Evolutionary conservation across 2,329 filamentous ascomycete genomes (phyloP), one percentile per base, ranked within the genome.

Genomic region (Colletotrichum agaves): DNA sequence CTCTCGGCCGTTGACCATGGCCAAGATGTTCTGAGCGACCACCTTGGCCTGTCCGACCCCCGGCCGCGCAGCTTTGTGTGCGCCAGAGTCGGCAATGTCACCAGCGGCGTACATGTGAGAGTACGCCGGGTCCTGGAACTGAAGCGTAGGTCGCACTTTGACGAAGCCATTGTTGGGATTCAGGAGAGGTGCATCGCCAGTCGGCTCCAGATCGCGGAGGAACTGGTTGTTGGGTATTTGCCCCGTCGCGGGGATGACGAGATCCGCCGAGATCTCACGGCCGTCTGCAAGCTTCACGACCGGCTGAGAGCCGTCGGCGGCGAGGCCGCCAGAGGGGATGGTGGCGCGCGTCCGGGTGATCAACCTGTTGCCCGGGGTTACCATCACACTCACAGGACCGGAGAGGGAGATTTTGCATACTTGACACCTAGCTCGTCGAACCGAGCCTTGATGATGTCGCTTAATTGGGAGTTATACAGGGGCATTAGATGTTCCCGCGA

Each of bases 21-120:
- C 72, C 11, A 84, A 56, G 44, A 87, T 82, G 60, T 87, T 87
- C 6, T 77, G 72, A 0, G 75, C 75, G 0, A 83, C 84, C 3
- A 83, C 71, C 15, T 79, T 76, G 0, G 80, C 81, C 66, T 87
- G 85, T 13, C 79, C 70, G 15, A 76, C 72, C 1, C 78, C 83
- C 1, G 84, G 79, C 39, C 83, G 77, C 2, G 79, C 84, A 71
- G 83, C 83, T 31, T 76, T 79, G 11, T 75, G 74, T 0, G 75
- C 75, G 1, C 77, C 76, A n/a, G 79, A 79, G 11, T 82, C 80
- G 12, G 84, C 81, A 21, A 88, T 82, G 71, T 88, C 85, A 6
- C 85, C 86, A 0, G 83, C 74, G 0, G 84, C 84, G 71, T 85
- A 87, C 13, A 87, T 78, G 39, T 1, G 74, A 69, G 52, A 76